Conservation (phyloP, 495 filamentous ascomycete species). For the Letharia columbiana region DNA sequence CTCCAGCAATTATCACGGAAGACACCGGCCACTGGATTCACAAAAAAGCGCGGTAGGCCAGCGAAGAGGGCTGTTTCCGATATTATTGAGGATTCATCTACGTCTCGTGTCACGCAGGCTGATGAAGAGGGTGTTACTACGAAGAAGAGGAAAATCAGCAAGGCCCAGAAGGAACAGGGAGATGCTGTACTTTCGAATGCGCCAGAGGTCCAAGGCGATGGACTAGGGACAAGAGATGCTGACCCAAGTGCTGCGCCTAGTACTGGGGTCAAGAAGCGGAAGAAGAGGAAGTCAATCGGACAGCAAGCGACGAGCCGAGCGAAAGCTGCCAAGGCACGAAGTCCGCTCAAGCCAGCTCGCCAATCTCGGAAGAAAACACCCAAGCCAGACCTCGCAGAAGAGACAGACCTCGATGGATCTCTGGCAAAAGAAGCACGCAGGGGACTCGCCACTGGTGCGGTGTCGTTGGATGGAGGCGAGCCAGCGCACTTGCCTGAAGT, state of each 20-base stretch:
- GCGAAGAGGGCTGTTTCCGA: background rate
- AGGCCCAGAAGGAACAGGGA: background rate
- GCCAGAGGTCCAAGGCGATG: conserved; percentile 7
- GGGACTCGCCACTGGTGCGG: background rate
- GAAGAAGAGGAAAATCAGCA: conserved; percentile 11
- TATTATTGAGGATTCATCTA: background rate
- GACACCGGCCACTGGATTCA: conserved; percentile 1
- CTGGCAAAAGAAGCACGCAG: background rate
- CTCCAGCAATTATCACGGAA: conserved; percentile 1
- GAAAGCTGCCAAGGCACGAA: conserved; percentile 3
- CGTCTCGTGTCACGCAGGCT: conserved; percentile 3
- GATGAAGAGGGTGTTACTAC: background rate
- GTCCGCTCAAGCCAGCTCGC: background rate
- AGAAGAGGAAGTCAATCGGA: conserved; percentile 25
- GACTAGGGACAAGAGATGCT: background rate
- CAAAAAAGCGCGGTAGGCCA: conserved; percentile 5
- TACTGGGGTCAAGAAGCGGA: conserved; percentile 18
- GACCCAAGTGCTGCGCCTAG: conserved; percentile 1
- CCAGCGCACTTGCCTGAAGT: background rate
- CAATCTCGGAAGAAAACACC: background rate
- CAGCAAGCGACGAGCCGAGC: conserved; percentile 17
- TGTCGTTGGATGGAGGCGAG: background rate
- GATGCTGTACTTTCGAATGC: background rate
- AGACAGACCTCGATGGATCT: background rate
- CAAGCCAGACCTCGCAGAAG: background rate